Percentiles rank a stretch among this genome's conserved stretches.
phyloP scores from a whole-genome alignment of 2,329 filamentous ascomycete species.

The Pseudopithomyces chartarum region DNA sequence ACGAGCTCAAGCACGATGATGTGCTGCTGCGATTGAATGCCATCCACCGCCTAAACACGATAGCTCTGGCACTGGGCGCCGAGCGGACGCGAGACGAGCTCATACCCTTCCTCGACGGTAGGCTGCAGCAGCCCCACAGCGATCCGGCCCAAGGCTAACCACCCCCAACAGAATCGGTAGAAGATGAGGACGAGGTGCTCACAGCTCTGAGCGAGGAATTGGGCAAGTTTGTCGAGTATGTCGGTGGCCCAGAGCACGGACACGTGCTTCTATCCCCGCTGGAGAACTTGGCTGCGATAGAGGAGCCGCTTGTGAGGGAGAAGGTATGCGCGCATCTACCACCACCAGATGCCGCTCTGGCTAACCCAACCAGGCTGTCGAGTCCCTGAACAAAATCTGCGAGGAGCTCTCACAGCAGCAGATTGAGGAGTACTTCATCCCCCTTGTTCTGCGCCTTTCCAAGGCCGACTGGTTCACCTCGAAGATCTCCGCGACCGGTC shows the following conservation, averaged over 20 bases:
- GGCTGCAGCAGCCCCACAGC: slow-evolving; percentile 19
- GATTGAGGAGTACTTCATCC: slow-evolving; percentile 97
- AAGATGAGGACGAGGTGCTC: slow-evolving; percentile 98
- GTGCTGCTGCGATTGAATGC: slow-evolving; percentile 97
- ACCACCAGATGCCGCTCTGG: not conserved
- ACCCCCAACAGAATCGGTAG: slow-evolving; percentile 79
- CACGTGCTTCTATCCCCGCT: slow-evolving; percentile 96
- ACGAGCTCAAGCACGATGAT: slow-evolving; percentile 99
- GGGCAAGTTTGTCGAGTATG: slow-evolving; percentile 95
- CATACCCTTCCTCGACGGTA: slow-evolving; percentile 98
- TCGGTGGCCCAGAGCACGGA: slow-evolving; percentile 89
- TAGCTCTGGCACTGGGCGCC: slow-evolving; percentile 91
- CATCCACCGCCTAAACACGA: slow-evolving; percentile 96
- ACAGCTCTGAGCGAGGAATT: slow-evolving; percentile 97
- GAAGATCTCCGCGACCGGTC: slow-evolving; percentile 95
- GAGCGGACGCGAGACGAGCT: slow-evolving; percentile 98
- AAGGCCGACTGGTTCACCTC: slow-evolving; percentile 99
- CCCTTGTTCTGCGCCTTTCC: slow-evolving; percentile 90
- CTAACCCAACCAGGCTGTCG: slow-evolving; percentile 75
- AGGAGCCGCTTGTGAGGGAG: slow-evolving; percentile 95
- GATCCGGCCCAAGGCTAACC: slow-evolving; percentile 39
- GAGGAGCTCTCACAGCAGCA: slow-evolving; percentile 86
- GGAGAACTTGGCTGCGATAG: slow-evolving; percentile 97
- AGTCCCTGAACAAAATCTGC: slow-evolving; percentile 99
- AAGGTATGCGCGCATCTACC: slow-evolving; percentile 70